Evolutionary conservation across 257 asterid genomes (phyloP), one percentile per base, ranked within the genome.

Genomic region (Forsythia suspensa): DNA sequence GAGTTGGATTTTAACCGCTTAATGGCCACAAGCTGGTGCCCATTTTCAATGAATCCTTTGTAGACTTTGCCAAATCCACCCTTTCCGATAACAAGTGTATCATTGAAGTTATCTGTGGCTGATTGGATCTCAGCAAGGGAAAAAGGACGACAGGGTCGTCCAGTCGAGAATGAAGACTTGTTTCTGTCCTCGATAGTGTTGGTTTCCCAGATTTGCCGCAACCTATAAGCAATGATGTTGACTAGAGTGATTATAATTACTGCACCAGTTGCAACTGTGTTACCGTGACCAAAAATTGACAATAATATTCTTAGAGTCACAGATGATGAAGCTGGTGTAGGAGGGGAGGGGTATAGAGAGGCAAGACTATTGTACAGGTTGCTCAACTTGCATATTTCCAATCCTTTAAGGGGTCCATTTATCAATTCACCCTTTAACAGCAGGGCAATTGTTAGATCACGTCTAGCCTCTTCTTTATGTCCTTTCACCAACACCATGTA

Each of bases 1-100:
- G 94, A 88, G 51, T 80, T 79, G 4, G 57, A 37, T 18, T 79
- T 88, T 41, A 79, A 69, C 55, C 89, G 80, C 83, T 88, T 90
- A 34, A 88, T 61, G 36, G 95, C 95, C 24, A 90, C 87, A 37
- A 66, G 52, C 12, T 43, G 80, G 3, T 48, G 75, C 73, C 89
- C 92, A 11, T 79, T 68, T 71, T 85, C 88, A 76, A 90, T 83
- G 48, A 61, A 65, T 8, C 92, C 90, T 77, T 77, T 88, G 74
- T 85, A 88, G 42, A 88, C 95, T 21, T 67, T 67, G 8, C 95
- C 95, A 24, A 85, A 87, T 34, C 95, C 92, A 59, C 91, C 95
- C 24, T 77, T 77, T 29, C 91, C 95, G 8, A 90, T 86, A 37
- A 83, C n/a, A 67, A 78, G 79, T 10, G 76, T 80, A 20, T 81